Percentiles rank a stretch among this genome's conserved stretches.
These are phyloP conservation scores for Eustoma russellianum DNA, from an alignment of 257 asterid species.

Conservation along the genomic window DNA sequence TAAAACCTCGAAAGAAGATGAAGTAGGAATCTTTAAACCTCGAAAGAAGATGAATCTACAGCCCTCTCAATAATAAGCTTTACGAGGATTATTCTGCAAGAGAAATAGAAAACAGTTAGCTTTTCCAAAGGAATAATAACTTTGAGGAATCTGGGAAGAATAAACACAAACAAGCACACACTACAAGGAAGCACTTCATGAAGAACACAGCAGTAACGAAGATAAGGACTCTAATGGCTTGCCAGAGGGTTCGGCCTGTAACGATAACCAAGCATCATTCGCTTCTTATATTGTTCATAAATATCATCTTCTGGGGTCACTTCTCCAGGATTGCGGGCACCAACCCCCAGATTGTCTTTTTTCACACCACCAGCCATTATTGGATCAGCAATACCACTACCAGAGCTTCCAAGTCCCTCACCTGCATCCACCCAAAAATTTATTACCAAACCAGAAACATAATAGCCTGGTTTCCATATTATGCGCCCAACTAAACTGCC, in stretches of 20 bases:
- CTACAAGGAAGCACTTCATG: neutral
- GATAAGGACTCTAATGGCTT: constrained; percentile 10
- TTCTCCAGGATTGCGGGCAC: constrained; percentile 85
- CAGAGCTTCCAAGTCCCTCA: constrained; percentile 88
- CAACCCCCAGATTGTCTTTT: constrained; percentile 80
- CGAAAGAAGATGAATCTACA: too few species aligned
- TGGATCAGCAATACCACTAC: constrained; percentile 77
- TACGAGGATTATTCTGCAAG: constrained; percentile 9
- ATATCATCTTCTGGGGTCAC: constrained; percentile 86
- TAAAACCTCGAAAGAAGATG: too few species aligned
- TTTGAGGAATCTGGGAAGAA: too few species aligned
- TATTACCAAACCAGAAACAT: neutral
- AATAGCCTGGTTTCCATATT: too few species aligned
- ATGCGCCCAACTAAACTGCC: too few species aligned
- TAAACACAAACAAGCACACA: too few species aligned
- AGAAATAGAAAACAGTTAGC: too few species aligned
- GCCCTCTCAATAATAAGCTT: constrained; percentile 3
- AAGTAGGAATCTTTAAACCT: too few species aligned
- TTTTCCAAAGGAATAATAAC: too few species aligned
- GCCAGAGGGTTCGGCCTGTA: constrained; percentile 94
- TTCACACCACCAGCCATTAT: constrained; percentile 76
- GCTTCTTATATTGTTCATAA: constrained; percentile 89
- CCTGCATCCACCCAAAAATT: constrained; percentile 32
- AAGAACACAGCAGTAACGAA: neutral
- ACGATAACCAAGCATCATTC: constrained; percentile 93